These are phyloP conservation scores for Lagenidium giganteum DNA, from an alignment of 352 stramenopile species.

Conservation along the genomic window DNA sequence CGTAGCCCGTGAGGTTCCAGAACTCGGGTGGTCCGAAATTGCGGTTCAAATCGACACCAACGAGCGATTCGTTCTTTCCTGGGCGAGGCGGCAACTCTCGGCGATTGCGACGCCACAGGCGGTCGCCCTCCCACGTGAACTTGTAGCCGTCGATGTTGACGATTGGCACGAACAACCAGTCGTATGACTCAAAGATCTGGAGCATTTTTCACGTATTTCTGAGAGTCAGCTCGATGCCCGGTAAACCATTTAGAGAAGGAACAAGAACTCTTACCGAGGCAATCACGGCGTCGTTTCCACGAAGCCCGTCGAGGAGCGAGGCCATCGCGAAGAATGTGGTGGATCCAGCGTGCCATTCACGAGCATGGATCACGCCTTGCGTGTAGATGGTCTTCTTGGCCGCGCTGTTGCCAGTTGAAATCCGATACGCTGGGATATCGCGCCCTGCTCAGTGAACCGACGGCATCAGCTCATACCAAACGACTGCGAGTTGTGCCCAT, in stretches of 20 bases:
- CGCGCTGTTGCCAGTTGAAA: constrained; percentile 14
- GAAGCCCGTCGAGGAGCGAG: constrained; percentile 17
- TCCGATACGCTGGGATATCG: constrained; percentile 23
- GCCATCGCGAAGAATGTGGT: constrained; percentile 23
- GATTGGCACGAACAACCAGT: constrained; percentile 31
- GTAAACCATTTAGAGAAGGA: too few species aligned
- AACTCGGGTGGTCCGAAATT: constrained; percentile 22
- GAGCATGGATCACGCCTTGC: constrained; percentile 24
- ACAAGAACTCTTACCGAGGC: too few species aligned
- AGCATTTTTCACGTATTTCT: too few species aligned
- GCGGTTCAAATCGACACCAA: constrained; percentile 29
- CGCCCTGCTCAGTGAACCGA: too few species aligned
- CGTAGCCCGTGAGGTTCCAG: constrained; percentile 29
- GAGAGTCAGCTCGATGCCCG: too few species aligned
- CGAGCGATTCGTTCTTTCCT: constrained; percentile 8
- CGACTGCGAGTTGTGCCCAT: too few species aligned
- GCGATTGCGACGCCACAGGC: constrained; percentile 30
- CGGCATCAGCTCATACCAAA: too few species aligned
- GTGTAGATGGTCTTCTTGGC: constrained; percentile 22
- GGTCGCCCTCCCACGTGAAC: constrained; percentile 19
- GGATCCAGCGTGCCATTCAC: constrained; percentile 24
- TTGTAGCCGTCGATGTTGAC: constrained; percentile 28
- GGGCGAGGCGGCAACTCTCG: constrained; percentile 11
- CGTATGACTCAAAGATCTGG: constrained; percentile 18
- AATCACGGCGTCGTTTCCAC: constrained; percentile 17